Conservation (phyloP, 164 flowering plant genomes). For the Chloranthus sessilifolius region DNA sequence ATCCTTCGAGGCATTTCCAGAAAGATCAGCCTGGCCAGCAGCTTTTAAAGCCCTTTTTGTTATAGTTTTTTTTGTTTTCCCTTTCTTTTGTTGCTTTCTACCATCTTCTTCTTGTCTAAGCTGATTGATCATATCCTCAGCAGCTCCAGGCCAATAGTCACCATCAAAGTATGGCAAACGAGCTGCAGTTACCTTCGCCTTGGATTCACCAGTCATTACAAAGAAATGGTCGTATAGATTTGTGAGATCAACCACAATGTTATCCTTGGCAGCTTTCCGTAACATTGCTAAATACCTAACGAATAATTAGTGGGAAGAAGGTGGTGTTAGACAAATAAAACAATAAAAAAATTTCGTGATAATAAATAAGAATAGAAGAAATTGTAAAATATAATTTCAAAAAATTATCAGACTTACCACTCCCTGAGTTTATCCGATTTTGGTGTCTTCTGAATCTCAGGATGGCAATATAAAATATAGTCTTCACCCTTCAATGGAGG, state of each 20-base stretch:
- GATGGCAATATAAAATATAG: constrained; percentile 95
- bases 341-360: neutral
- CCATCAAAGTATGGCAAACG: constrained; percentile 98
- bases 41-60: constrained; percentile 95
- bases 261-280: constrained; percentile 80
- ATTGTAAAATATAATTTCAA: neutral
- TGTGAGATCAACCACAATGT: constrained; percentile 80
- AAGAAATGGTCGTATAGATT: constrained; percentile 96
- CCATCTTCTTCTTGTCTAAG: constrained; percentile 94
- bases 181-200: constrained; percentile 94
- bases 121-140: constrained; percentile 88
- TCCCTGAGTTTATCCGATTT: constrained; percentile 96
- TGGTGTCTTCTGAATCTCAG: constrained; percentile 98
- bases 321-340: no score
- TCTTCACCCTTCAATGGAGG: constrained; percentile 99
- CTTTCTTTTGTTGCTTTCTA: constrained; percentile 77
- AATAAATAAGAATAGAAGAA: neutral
- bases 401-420: constrained; percentile 53
- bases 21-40: constrained; percentile 87
- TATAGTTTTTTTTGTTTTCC: constrained; percentile 69
- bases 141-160: constrained; percentile 99
- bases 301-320: neutral
- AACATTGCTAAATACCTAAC: constrained; percentile 91
- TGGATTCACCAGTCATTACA: constrained; percentile 70
- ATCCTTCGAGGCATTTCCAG: constrained; percentile 90